These are phyloP conservation scores for Tulasnella sp. DNA, from an alignment of 768 basidiomycete species.

Conservation along the genomic window DNA sequence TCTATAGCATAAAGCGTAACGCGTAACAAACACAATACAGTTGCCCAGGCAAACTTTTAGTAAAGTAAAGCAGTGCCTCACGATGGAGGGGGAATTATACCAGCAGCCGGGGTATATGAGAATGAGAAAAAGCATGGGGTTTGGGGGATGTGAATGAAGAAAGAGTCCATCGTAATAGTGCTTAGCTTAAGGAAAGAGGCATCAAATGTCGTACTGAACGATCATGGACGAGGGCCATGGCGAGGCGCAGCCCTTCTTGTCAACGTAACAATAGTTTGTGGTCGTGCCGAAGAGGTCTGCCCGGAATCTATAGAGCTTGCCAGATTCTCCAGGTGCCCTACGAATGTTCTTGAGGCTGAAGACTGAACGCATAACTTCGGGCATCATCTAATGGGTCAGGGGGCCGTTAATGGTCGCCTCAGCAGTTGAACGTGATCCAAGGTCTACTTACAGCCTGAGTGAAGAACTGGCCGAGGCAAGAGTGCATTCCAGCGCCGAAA, in stretches of 20 bases:
- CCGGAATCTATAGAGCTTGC: slow-evolving; percentile 33
- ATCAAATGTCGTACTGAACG: slow-evolving; percentile 17
- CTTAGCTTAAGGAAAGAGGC: background rate
- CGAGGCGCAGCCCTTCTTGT: background rate
- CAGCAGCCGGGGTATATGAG: background rate
- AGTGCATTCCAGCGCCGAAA: slow-evolving; percentile 30
- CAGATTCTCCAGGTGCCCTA: slow-evolving; percentile 31
- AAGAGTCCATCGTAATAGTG: background rate
- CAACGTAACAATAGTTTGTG: background rate
- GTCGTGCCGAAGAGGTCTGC: slow-evolving; percentile 22
- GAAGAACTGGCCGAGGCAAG: slow-evolving; percentile 30
- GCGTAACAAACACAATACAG: background rate
- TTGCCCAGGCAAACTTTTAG: background rate
- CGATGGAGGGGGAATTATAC: background rate
- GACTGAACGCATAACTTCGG: slow-evolving; percentile 43
- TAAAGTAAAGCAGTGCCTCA: background rate
- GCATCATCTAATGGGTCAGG: slow-evolving; percentile 24
- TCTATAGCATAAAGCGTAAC: background rate
- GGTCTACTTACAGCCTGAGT: slow-evolving; percentile 50
- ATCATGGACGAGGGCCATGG: background rate
- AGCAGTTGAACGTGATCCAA: slow-evolving; percentile 44
- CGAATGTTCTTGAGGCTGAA: slow-evolving; percentile 43
- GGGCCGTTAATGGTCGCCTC: slow-evolving; percentile 35
- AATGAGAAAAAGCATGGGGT: background rate
- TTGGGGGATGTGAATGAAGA: background rate